A percentile compares a stretch with the other conserved stretches of the same genome.
These are phyloP conservation scores for Ceratopteris richardii DNA, from an alignment of 75 land plant species.

Conservation along the genomic window DNA sequence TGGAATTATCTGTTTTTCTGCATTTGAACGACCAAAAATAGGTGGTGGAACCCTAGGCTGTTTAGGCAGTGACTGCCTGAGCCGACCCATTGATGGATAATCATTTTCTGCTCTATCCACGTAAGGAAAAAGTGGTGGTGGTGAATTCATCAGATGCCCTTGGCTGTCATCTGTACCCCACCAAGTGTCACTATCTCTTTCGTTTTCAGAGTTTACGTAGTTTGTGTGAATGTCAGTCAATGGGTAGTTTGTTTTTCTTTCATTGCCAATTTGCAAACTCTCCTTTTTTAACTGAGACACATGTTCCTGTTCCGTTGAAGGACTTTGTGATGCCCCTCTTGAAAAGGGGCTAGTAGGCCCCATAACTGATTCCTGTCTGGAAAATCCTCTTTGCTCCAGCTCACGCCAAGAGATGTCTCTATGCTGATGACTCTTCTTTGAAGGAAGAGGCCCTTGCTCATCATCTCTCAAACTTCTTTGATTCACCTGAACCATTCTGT, in stretches of 20 bases:
- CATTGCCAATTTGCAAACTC: too few species aligned
- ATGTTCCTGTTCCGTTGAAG: background rate
- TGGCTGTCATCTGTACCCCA: constrained; percentile 33
- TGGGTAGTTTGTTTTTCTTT: too few species aligned
- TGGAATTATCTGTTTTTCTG: background rate
- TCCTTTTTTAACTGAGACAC: constrained; percentile 6
- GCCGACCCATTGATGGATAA: constrained; percentile 47
- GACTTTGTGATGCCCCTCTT: background rate
- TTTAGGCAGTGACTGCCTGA: constrained; percentile 54
- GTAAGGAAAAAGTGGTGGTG: constrained; percentile 30
- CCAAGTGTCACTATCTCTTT: constrained; percentile 44
- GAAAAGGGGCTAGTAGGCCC: too few species aligned
- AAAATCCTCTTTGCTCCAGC: constrained; percentile 9
- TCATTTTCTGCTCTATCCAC: constrained; percentile 45
- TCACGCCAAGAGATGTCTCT: background rate
- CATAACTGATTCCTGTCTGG: background rate
- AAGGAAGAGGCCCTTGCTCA: constrained; percentile 28
- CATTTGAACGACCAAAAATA: background rate
- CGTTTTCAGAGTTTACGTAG: constrained; percentile 4
- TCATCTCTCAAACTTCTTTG: constrained; percentile 40
- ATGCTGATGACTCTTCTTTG: too few species aligned
- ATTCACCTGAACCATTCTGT: constrained; percentile 25
- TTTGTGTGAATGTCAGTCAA: too few species aligned
- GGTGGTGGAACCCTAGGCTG: constrained; percentile 95
- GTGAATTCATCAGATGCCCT: constrained; percentile 13